phyloP scores from a whole-genome alignment of 2,329 filamentous ascomycete genomes.

The Exophiala alcalophila region DNA sequence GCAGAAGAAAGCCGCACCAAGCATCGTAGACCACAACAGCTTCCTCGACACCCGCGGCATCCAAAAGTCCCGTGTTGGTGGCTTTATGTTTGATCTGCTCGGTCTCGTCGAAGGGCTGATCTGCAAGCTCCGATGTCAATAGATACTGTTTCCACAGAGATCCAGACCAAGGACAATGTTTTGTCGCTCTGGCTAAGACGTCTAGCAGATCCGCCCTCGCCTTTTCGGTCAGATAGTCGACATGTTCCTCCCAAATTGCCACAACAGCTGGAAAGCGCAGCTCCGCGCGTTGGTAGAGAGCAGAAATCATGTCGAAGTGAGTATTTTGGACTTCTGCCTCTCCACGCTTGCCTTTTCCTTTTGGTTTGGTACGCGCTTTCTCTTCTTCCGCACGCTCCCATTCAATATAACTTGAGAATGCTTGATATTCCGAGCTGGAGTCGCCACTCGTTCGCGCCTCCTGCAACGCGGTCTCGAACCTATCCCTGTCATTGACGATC shows the following conservation, averaged over 20 bases:
- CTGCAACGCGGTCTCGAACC: slow-evolving; percentile 53
- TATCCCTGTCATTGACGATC: slow-evolving; percentile 52
- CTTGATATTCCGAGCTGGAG: slow-evolving; percentile 50
- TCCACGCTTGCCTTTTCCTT: slow-evolving; percentile 39
- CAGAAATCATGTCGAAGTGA: slow-evolving; percentile 55
- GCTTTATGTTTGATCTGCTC: slow-evolving; percentile 89
- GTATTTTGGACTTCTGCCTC: slow-evolving; percentile 38
- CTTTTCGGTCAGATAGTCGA: slow-evolving; percentile 65
- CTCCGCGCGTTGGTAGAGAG: slow-evolving; percentile 75
- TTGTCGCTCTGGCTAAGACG: slow-evolving; percentile 74
- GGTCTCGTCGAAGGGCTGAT: slow-evolving; percentile 72
- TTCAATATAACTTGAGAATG: slow-evolving; percentile 68
- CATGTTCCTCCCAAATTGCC: slow-evolving; percentile 76
- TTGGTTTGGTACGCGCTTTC: slow-evolving; percentile 42
- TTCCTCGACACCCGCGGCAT: slow-evolving; percentile 80
- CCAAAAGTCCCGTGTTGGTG: slow-evolving; percentile 78
- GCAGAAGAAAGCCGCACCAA: slow-evolving; percentile 91
- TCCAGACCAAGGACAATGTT: slow-evolving; percentile 91
- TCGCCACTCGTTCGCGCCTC: slow-evolving; percentile 54
- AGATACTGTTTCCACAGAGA: slow-evolving; percentile 88
- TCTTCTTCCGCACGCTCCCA: slow-evolving; percentile 69
- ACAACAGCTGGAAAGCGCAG: slow-evolving; percentile 70
- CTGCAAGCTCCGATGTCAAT: slow-evolving; percentile 75
- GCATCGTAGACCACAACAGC: slow-evolving; percentile 87
- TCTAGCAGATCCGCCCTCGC: slow-evolving; percentile 57